phyloP scores from a whole-genome alignment of 257 asterid species.

The Cinchona pubescens region DNA sequence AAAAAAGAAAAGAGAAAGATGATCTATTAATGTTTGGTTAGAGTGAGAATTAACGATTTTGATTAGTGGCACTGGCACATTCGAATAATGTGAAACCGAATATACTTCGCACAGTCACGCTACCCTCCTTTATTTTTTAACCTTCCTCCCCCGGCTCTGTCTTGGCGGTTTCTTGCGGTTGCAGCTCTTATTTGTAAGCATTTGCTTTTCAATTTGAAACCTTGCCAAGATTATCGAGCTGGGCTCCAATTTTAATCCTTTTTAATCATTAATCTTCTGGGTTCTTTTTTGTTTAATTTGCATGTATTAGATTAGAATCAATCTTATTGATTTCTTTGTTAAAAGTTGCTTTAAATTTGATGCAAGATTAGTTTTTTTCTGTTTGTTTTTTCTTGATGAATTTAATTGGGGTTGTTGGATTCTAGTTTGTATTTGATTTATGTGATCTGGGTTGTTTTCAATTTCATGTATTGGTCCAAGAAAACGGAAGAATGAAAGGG shows the following conservation, averaged over 20 bases:
- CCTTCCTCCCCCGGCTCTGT: conserved; percentile 10
- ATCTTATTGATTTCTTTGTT: background rate
- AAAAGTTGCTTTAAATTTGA: conserved; percentile 4
- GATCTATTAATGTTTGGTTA: background rate
- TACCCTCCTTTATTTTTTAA: background rate
- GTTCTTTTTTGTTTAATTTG: background rate
- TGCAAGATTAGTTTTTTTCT: conserved; percentile 4
- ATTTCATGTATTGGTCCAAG: background rate
- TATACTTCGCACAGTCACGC: conserved; percentile 53
- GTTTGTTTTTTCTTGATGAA: conserved; percentile 14
- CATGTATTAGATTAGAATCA: conserved; percentile 10
- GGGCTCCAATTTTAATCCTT: conserved; percentile 22
- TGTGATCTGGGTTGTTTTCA: conserved; percentile 31
- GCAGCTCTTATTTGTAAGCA: conserved; percentile 46
- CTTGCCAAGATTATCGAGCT: conserved; percentile 39
- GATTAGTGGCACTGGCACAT: conserved; percentile 45
- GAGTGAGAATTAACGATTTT: conserved; percentile 17
- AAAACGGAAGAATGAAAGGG: background rate
- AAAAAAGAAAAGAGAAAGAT: background rate
- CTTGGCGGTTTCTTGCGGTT: conserved; percentile 52
- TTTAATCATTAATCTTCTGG: background rate
- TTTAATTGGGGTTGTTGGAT: conserved; percentile 23
- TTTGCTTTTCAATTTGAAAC: conserved; percentile 28
- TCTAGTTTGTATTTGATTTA: conserved; percentile 16
- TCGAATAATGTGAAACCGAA: conserved; percentile 56